Base-by-base conservation (phyloP, 352 stramenopile genomes). In the Pythium periplocum region DNA sequence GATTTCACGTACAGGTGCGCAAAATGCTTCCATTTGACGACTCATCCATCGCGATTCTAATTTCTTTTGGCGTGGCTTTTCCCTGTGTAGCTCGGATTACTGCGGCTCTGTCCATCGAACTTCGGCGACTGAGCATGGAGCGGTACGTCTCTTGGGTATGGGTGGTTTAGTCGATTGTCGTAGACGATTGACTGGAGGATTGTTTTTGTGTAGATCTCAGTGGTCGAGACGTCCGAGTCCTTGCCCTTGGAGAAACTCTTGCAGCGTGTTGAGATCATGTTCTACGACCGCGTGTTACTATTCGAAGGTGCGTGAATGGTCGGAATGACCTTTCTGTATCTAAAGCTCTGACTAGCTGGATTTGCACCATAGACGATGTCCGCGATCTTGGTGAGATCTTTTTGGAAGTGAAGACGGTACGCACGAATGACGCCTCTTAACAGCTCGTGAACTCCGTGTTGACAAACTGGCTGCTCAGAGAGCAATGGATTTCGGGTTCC, bases 401-500 rank as follows among this genome's bases (percentile, higher is more conserved):
- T 37, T 48, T 84, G 35, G 74, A 79, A 59, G 68, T 73, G 41
- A 74, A 78, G 60, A 69, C 75, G 26, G 77, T 86, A 66, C 51
- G 69, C 60, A n/a, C 6, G 44, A 10, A 40, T 57, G 33, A 26
- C 17, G 0, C 17, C 17, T 26, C 17, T 26, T 26, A 26, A 26
- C 17, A 26, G 17, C 17, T 26, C 17, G 17, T 26, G 17, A 26
- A 26, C 17, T 26, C 17, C 17, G 17, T 26, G 17, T 26, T 26
- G 17, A 26, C 17, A 26, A 26, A 26, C 17, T 40, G 4, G 48
- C 34, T 1, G 6, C 50, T 7, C 34, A 85, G 76, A 61, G 76
- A 45, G 76, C 80, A 32, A 87, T 87, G 76, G 61, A 62, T 6
- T 87, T 87, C 53, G 77, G 77, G 0, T 87, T 86, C 36, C 70